Evolutionary conservation across 2,329 filamentous ascomycete genomes (phyloP), one percentile per base, ranked within the genome.

Genomic region (Colletotrichum agaves): DNA sequence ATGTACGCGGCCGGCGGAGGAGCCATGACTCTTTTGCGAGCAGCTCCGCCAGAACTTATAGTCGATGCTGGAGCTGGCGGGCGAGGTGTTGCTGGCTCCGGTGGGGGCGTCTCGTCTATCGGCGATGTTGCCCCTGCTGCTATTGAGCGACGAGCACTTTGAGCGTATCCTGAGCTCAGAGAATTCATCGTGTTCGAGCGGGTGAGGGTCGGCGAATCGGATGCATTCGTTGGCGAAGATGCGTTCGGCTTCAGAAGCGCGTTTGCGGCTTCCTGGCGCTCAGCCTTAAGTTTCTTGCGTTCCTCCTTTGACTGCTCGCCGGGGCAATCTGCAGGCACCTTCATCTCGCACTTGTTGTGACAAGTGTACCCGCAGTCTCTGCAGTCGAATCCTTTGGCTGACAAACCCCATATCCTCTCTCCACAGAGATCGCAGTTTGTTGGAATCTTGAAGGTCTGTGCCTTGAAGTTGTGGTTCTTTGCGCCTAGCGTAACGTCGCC

Each of bases 261-360:
- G 74, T 91, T 92, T 12, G 94, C 91, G 4, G 90, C 85, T 67
- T 92, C 91, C 80, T 98, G 95, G 69, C 94, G 88, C 76, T 94
- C 91, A 46, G 87, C 86, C 80, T 98, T 98, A 72, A 97, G 85
- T 74, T 94, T 97, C 84, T 98, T 99, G 82, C 91, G 94, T 74
- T 97, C 94, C 70, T 98, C 96, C 79, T 98, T 99, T 70, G 86
- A 91, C 76, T 96, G 89, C 76, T 98, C 96, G 56, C 96, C 96
- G 0, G 96, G 96, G 75, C 96, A 99, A 76, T 97, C 93, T 7
- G 96, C 92, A 0, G 96, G 94, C 0, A 98, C 96, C 80, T 98
- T 99, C 91, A 99, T 96, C 82, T 99, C 93, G 78, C 96, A 99
- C 81, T 99, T 99, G 83, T 91, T 97, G 80, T 99, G 96, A 76